Base-by-base conservation (phyloP, 2,329 filamentous ascomycete genomes). In the Aspergillus caelatus region DNA sequence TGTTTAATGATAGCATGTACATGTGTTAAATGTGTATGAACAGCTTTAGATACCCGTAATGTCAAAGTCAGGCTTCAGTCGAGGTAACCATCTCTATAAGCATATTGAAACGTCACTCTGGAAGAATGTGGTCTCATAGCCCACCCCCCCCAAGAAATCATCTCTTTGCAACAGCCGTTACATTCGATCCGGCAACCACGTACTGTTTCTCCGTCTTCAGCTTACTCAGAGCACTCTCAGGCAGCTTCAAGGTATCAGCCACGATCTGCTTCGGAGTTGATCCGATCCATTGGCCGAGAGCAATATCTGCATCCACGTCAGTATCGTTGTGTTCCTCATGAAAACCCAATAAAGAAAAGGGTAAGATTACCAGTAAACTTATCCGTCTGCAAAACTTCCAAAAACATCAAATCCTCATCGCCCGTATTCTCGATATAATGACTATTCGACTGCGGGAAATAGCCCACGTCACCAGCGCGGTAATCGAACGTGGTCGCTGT, bases 371-470 rank as follows among this genome's bases (percentile, higher is more conserved):
- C 75, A 19, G 71, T 75, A 73, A 93, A 93, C 74, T 88, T 83
- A 67, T 91, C 87, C 0, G 89, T 85, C 57, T 88, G 83, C 79
- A 94, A 91, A 19, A 94, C 88, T 77, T 94, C 91, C 12, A 94
- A 80, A 76, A 93, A 90, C 73, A 94, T 78, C 21, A 90, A 86
- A 74, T 93, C 90, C 56, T 91, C 86, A n/a, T 90, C 88, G 46
- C 81, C 83, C 6, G 92, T 86, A 70, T 93, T 93, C 82, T 94
- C 91, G 60, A 94, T 90, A 73, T 92, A 94, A 73, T 94, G 91
- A 3, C 89, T 91, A 84, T 91, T 92, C 73, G 91, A 92, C 71
- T 83, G 83, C 0, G 91, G 91, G 7, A 94, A 90, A 66, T 93
- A 91, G 16, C 89, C 91, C 0, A 93, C 89, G 70, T 94, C 91